phyloP scores from a whole-genome alignment of 495 filamentous ascomycete species.

The Hyaloscypha bicolor region DNA sequence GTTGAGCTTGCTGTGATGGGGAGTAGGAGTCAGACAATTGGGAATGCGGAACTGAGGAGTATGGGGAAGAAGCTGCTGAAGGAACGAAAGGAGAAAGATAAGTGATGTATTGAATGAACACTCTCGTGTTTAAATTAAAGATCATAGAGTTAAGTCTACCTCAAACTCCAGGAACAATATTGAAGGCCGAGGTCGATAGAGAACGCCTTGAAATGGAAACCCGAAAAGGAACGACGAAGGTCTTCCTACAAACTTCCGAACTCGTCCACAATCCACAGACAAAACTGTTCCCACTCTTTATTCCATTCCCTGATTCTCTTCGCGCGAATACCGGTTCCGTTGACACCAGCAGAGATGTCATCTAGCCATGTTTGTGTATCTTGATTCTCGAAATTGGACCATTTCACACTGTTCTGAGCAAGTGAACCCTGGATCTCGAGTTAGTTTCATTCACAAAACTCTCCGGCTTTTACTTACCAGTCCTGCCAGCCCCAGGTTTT shows the following conservation, averaged over 20 bases:
- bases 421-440: constrained; percentile 61
- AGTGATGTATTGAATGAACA: background rate
- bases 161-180: background rate
- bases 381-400: constrained; percentile 84
- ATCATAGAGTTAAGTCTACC: constrained; percentile 7
- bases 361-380: constrained; percentile 64
- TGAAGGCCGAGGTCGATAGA: background rate
- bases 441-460: constrained; percentile 32
- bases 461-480: constrained; percentile 47
- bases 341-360: constrained; percentile 67
- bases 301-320: constrained; percentile 73
- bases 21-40: background rate
- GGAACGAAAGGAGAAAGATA: background rate
- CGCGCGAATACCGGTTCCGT: constrained; percentile 70
- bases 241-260: constrained; percentile 49
- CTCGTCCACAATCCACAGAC: constrained; percentile 81
- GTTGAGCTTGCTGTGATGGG: constrained; percentile 3
- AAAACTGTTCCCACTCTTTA: constrained; percentile 82
- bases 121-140: background rate
- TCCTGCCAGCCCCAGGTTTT: constrained; percentile 80
- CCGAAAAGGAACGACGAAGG: background rate
- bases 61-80: constrained; percentile 4
- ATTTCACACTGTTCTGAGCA: constrained; percentile 87
- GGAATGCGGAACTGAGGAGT: background rate
- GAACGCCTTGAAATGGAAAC: background rate